These are phyloP conservation scores for Endothia cerciana DNA, from an alignment of 2,329 filamentous ascomycete species.

Conservation along the genomic window DNA sequence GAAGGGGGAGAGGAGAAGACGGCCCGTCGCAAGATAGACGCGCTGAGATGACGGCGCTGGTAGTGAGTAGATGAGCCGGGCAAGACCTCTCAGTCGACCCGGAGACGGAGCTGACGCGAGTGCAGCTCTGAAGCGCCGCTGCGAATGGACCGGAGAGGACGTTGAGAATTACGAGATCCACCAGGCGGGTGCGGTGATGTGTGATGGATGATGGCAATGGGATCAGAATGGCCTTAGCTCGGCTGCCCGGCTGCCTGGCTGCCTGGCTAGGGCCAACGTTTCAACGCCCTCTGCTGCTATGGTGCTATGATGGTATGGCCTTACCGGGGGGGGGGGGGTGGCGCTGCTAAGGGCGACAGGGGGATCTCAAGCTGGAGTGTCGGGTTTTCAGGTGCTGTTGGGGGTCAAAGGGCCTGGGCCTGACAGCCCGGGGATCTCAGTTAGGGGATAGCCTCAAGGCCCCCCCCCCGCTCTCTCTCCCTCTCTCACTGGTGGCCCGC, in stretches of 20 bases:
- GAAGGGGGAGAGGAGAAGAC: background rate
- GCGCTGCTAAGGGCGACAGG: background rate
- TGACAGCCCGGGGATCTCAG: background rate
- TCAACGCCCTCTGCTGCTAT: background rate
- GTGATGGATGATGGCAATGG: constrained; percentile 5
- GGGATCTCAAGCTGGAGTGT: background rate
- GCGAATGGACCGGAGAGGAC: constrained; percentile 8
- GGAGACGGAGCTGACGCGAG: constrained; percentile 11
- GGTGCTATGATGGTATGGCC: background rate
- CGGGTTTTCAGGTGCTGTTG: too few species aligned
- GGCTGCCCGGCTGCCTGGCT: background rate
- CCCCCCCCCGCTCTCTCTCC: too few species aligned
- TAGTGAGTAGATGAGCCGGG: background rate
- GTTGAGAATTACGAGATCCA: constrained; percentile 1
- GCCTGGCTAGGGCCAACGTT: background rate
- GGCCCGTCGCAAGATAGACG: background rate
- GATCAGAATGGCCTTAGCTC: constrained; percentile 8
- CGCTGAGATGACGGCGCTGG: background rate
- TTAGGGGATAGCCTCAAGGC: background rate
- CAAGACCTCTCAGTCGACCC: background rate
- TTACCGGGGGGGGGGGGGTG: too few species aligned
- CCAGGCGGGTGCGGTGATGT: constrained; percentile 4
- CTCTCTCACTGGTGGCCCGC: too few species aligned
- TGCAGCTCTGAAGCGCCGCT: constrained; percentile 19
- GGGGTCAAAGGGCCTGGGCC: background rate